Base-by-base conservation (phyloP, 495 filamentous ascomycete genomes). In the Penicillium cinerascens region DNA sequence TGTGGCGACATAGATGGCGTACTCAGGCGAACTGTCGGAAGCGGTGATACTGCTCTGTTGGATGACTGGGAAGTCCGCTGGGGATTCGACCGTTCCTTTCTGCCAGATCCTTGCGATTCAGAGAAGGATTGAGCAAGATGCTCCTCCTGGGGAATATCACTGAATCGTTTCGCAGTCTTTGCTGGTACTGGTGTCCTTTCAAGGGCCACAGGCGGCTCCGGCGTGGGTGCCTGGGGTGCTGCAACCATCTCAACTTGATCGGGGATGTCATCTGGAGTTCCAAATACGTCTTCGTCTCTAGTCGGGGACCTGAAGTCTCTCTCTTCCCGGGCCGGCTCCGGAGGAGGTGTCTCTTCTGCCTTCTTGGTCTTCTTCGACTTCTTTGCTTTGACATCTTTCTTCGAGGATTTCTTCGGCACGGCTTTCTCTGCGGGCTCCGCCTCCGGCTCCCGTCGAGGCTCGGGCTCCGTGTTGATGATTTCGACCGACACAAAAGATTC, bases 1-100 rank as follows among this genome's bases (percentile, higher is more conserved):
- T 89, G 87, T 0, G 85, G 83, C 9, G 88, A 87, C 42, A 78
- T 76, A 1, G 84, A 84, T 5, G 82, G 82, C 1, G 79, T 72
- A 42, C 52, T 63, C 48, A 59, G 64, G 7, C 59, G 64, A 35
- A 56, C 23, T 45, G 61, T 44, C 6, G 66, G 69, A 10, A 70
- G 61, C 11, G 69, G 72, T 18, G 72, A 73, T 11, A 69, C 57
- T n/a, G 60, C 45, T 37, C 43, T 58, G 18, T 57, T 45, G 17
- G 63, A 55, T 21, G 56, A 47, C 20, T 44, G 44, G 8, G 53
- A 44, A 22, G 22, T 25, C 13, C 42, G 47, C 16, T 37, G 58
- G 27, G 59, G 36, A 18, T 55, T 52, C 4, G 26, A 45, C 16
- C 44, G 49, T 13, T 35, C 41, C 11, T 49, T 53, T 20, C 36